Percentiles rank a stretch among this genome's conserved stretches.
These are phyloP conservation scores for Amphirosellinia nigrospora DNA, from an alignment of 495 filamentous ascomycete species.

Conservation along the genomic window DNA sequence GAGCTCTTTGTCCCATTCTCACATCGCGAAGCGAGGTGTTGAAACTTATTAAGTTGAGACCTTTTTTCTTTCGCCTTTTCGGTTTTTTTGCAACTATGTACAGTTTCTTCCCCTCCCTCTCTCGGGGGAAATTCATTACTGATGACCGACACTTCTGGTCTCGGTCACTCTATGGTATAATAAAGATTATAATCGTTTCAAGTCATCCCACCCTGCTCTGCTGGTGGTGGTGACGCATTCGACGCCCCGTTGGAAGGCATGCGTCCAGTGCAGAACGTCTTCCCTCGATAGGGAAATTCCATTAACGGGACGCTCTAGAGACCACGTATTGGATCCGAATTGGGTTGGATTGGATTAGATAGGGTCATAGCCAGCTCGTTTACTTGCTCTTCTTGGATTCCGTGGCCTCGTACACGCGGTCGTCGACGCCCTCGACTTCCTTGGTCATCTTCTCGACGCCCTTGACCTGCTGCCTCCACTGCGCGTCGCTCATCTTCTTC, in stretches of 20 bases:
- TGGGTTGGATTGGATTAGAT: background rate
- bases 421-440: slow-evolving; percentile 88
- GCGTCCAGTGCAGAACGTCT: background rate
- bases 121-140: slow-evolving; percentile 5
- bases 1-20: background rate
- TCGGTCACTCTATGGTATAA: slow-evolving; percentile 12
- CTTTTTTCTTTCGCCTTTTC: background rate
- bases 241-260: background rate
- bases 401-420: slow-evolving; percentile 66
- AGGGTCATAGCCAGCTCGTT: too few relatives aligned
- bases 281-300: background rate
- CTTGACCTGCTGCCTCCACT: slow-evolving; percentile 80
- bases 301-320: background rate
- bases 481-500: slow-evolving; percentile 81
- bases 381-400: slow-evolving; percentile 57
- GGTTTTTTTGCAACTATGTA: slow-evolving; percentile 11
- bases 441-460: slow-evolving; percentile 88
- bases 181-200: slow-evolving; percentile 20
- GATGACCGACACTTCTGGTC: slow-evolving; percentile 18
- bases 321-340: background rate
- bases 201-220: slow-evolving; percentile 14
- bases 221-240: slow-evolving; percentile 7
- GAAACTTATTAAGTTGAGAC: background rate
- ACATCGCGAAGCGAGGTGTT: background rate
- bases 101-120: background rate